Conservation (phyloP, 176 grass and related monocot species). For the Puccinellia tenuiflora region DNA sequence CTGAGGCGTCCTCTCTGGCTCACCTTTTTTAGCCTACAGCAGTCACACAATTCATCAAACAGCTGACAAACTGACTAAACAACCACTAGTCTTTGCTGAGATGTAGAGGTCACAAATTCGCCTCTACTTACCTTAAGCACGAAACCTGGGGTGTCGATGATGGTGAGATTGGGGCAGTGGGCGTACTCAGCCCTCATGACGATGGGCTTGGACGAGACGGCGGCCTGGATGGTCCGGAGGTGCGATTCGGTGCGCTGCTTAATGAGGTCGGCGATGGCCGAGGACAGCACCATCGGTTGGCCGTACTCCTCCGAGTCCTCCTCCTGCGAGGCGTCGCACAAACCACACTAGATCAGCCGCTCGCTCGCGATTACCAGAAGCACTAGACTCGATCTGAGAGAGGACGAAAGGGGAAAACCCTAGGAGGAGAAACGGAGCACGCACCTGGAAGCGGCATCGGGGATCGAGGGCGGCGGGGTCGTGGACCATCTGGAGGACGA, state of each 20-base stretch:
- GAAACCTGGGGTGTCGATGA: constrained; percentile 97
- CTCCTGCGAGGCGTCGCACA: constrained; percentile 45
- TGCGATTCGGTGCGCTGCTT: constrained; percentile 84
- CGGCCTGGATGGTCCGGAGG: constrained; percentile 62
- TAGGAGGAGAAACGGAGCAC: not conserved
- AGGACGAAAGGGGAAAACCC: not conserved
- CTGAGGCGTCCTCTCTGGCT: constrained; percentile 79
- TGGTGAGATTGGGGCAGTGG: constrained; percentile 97
- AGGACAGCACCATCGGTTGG: constrained; percentile 52
- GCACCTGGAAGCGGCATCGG: constrained; percentile 88
- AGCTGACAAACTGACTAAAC: not conserved
- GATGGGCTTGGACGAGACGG: constrained; percentile 91
- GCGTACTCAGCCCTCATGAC: constrained; percentile 98
- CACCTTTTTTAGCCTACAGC: constrained; percentile 87
- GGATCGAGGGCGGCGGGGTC: constrained; percentile 87
- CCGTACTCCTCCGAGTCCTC: constrained; percentile 99
- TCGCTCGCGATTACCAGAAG: constrained; percentile 8
- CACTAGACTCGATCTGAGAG: not conserved
- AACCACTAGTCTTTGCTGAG: not conserved
- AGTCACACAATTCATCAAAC: constrained; percentile 16
- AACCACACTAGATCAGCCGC: constrained; percentile 8
- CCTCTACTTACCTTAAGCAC: constrained; percentile 65
- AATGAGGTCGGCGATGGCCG: constrained; percentile 85
- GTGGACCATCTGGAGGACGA: constrained; percentile 97
- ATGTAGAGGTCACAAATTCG: not conserved